Evolutionary conservation across 305 asterid genomes (phyloP), one percentile per base, ranked within the genome.

Genomic region (Rubia peregrina): DNA sequence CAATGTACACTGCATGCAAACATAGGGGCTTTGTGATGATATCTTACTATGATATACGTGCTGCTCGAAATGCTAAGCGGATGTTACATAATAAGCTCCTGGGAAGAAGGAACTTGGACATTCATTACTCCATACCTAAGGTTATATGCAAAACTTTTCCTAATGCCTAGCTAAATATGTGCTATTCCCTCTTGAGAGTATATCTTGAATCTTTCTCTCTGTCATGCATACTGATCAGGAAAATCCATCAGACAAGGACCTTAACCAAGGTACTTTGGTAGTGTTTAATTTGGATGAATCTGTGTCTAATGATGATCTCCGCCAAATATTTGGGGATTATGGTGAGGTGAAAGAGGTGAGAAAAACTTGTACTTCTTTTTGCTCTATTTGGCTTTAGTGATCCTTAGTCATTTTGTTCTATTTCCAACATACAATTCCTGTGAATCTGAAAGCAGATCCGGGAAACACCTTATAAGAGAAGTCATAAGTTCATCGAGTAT

Each of bases 1-100:
- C 85, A 40, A 60, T 90, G 78, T 87, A 90, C 81, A 88, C 94
- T 26, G 80, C 94, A 30, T 87, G 94, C 76, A 90, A 90, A 75
- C 89, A 85, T 77, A 80, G 94, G 83, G 97, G 97, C 57, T 90
- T 90, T 69, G 94, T 90, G 71, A 90, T 90, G 96, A 82, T 90
- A 70, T 85, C 97, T 24, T 90, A 88, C 76, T 85, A 82, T 61
- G 97, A 88, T 75, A 85, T 88, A 33, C 89, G 96, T 66, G 89
- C 87, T 78, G 90, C 95, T 69, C 83, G 89, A 69, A 80, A 79
- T 78, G 96, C 96, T 49, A 75, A 88, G 90, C 80, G 90, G n/a
- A 79, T 80, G 24, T 76, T 88, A 70, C 95, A 88, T 74, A 87
- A 80, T 74, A 88, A 81, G 83, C 90, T 87, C 33, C 83, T 90